phyloP scores from a whole-genome alignment of 768 basidiomycete genomes.

The Phanerodontia chrysosporium region DNA sequence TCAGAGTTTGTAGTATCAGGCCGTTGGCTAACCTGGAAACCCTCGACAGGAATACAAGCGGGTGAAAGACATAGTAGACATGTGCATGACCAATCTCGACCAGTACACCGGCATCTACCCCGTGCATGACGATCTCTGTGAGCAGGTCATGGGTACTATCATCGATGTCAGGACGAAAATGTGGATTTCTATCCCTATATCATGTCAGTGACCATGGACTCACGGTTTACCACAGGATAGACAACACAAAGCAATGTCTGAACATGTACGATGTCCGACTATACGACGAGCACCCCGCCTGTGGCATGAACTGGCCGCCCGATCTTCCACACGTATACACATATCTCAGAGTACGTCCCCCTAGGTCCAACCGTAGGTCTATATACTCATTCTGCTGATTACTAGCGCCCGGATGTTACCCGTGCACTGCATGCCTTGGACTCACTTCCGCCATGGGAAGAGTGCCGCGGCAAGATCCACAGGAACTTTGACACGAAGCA shows the following conservation, averaged over 20 bases:
- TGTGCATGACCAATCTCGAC: conserved; percentile 47
- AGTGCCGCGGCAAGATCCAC: conserved; percentile 74
- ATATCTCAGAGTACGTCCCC: conserved; percentile 70
- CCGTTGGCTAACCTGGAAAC: neutral
- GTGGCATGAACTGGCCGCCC: conserved; percentile 98
- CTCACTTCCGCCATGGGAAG: conserved; percentile 80
- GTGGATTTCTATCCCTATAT: conserved; percentile 31
- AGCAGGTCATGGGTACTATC: conserved; percentile 47
- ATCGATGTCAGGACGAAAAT: conserved; percentile 36
- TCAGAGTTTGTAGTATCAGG: neutral
- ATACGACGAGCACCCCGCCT: conserved; percentile 81
- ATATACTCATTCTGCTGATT: conserved; percentile 4
- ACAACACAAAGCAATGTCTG: conserved; percentile 72
- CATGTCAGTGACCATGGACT: neutral
- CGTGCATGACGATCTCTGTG: conserved; percentile 55
- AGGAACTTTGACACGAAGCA: conserved; percentile 48
- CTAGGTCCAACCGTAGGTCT: neutral
- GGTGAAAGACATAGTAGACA: conserved; percentile 51
- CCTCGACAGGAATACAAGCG: conserved; percentile 52
- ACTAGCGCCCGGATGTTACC: conserved; percentile 77
- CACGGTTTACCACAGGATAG: conserved; percentile 54
- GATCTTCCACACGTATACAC: conserved; percentile 71
- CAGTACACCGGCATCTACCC: conserved; percentile 42
- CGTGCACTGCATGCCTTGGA: conserved; percentile 74
- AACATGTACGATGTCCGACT: conserved; percentile 94